These are phyloP conservation scores for Eudorina sp. DNA, from an alignment of 139 green algal species.

Conservation along the genomic window DNA sequence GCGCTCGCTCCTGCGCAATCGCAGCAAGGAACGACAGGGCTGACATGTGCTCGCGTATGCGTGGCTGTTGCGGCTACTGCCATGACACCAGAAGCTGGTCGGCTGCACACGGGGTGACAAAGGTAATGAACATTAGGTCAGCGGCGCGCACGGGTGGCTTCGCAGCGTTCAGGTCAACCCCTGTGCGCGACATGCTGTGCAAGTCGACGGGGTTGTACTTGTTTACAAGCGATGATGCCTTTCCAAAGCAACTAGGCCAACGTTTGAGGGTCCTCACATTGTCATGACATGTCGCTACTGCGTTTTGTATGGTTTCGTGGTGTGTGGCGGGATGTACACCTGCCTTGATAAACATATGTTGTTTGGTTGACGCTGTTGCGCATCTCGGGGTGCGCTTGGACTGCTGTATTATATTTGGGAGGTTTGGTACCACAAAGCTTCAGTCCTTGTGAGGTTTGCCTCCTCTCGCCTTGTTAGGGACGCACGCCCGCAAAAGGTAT, in stretches of 20 bases:
- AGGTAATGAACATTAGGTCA: background rate
- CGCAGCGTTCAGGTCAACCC: background rate
- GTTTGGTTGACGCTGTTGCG: background rate
- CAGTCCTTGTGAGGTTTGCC: background rate
- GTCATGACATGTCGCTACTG: background rate
- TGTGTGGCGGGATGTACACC: no score
- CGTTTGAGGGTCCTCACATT: background rate
- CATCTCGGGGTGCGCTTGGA: background rate
- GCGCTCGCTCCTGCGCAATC: constrained; percentile 17
- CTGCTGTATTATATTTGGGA: background rate
- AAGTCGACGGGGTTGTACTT: background rate
- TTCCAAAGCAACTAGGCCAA: background rate
- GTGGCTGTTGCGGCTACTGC: background rate
- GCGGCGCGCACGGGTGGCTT: no score
- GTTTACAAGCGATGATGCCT: background rate
- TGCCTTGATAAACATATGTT: no score
- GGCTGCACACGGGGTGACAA: background rate
- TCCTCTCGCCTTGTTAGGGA: background rate
- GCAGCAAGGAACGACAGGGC: background rate
- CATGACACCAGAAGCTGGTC: background rate
- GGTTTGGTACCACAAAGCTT: background rate
- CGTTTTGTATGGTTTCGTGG: background rate
- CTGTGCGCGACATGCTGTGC: background rate
- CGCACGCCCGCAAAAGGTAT: no score
- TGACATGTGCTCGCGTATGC: background rate